A percentile compares a stretch with the other conserved stretches of the same genome.
Evolutionary conservation across 2,329 filamentous ascomycete species (phyloP).

Genomic region (Cladophialophora yegresii): DNA sequence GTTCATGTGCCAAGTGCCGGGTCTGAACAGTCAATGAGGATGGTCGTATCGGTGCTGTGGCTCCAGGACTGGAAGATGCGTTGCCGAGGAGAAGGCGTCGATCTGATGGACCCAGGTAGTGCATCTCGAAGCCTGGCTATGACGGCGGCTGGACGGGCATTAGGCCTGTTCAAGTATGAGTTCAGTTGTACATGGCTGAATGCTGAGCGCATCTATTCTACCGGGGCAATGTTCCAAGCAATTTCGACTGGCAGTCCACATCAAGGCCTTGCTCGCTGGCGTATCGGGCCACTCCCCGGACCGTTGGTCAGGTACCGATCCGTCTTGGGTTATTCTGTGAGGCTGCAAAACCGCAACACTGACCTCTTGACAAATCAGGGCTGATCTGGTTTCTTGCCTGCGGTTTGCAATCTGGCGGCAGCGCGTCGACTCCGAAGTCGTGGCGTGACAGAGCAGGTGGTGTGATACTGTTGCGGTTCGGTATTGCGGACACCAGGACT

Average conservation of each 20-base stretch:
- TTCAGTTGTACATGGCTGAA: not conserved
- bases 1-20: conserved; percentile 24
- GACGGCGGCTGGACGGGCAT: not conserved
- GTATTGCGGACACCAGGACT: not conserved
- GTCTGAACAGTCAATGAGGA: not conserved
- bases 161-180: not conserved
- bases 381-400: not conserved
- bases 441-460: conserved; percentile 3
- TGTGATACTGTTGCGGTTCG: not conserved
- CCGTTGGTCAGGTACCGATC: not conserved
- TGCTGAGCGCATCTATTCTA: not conserved
- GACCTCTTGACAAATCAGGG: not conserved
- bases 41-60: not conserved
- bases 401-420: not conserved
- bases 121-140: not conserved
- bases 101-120: too few species aligned
- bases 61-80: not conserved
- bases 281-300: not conserved
- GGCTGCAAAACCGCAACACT: not conserved
- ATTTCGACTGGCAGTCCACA: not conserved
- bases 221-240: not conserved
- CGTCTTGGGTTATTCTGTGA: not conserved
- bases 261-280: not conserved
- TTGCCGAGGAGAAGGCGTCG: not conserved
- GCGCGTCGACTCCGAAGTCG: not conserved